Conservation (phyloP, 805 yeast species). For the baker's yeast (Saccharomyces cerevisiae) region DNA sequence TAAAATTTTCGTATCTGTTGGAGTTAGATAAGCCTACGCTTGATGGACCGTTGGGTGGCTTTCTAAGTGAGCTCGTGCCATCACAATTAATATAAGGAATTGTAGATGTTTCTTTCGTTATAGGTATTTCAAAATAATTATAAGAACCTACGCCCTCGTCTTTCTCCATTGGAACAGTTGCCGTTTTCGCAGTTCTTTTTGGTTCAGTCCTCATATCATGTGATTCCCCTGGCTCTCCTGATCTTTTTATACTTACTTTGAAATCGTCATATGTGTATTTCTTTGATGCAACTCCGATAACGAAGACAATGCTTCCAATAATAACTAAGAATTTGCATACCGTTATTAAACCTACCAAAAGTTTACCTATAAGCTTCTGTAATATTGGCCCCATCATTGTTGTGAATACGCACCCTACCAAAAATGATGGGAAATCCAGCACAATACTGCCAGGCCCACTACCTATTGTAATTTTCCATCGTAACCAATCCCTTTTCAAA, state of each 20-base stretch:
- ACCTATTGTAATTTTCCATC: background rate
- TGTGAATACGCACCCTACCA: constrained; percentile 16
- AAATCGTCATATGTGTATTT: constrained; percentile 1
- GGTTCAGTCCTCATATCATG: constrained; percentile 3
- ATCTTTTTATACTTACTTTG: background rate
- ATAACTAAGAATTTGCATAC: constrained; percentile 16
- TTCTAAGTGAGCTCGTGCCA: background rate
- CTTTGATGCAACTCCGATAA: constrained; percentile 7
- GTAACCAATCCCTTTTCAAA: background rate
- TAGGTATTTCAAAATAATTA: constrained; percentile 22
- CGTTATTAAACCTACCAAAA: constrained; percentile 17
- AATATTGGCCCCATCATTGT: constrained; percentile 20
- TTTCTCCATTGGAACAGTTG: background rate
- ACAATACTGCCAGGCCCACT: constrained; percentile 1
- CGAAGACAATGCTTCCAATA: constrained; percentile 16
- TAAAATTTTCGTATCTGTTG: constrained; percentile 14
- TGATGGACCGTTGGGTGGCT: background rate
- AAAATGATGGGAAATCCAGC: constrained; percentile 21
- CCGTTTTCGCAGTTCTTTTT: background rate
- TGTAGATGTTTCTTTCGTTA: constrained; percentile 4
- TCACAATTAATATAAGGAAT: background rate
- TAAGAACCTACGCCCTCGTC: constrained; percentile 15
- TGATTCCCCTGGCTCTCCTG: background rate
- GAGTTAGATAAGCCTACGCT: background rate
- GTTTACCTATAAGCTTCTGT: constrained; percentile 17